phyloP scores from a whole-genome alignment of 2,329 filamentous ascomycete species.

The Penicillium verrucosum region DNA sequence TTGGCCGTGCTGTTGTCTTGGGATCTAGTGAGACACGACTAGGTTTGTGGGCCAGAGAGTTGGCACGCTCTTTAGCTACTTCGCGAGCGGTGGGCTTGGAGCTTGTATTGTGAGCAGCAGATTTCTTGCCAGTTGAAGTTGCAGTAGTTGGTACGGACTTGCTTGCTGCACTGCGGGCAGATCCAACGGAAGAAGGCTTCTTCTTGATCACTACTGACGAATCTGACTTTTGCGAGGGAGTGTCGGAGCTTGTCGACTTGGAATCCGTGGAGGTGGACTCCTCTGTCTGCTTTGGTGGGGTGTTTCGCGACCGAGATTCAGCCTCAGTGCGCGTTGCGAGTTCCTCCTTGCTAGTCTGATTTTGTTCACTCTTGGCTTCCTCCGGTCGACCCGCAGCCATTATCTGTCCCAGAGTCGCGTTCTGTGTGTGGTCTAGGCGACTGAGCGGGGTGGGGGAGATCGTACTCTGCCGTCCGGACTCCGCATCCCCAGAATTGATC shows the following conservation, averaged over 20 bases:
- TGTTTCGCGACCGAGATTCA: conserved; percentile 11
- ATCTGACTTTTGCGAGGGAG: conserved; percentile 18
- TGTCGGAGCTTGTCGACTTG: conserved; percentile 1
- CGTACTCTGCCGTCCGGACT: conserved; percentile 30
- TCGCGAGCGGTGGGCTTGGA: conserved; percentile 31
- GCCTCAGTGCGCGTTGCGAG: conserved; percentile 6
- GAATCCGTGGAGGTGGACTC: conserved; percentile 8
- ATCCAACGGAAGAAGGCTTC: conserved; percentile 32
- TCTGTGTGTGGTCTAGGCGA: conserved; percentile 16
- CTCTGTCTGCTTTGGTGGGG: conserved; percentile 20
- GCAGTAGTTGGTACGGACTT: conserved; percentile 14
- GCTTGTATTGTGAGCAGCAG: conserved; percentile 16
- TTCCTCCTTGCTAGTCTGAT: conserved; percentile 10
- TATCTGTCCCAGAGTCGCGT: conserved; percentile 17
- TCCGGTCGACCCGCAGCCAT: conserved; percentile 8
- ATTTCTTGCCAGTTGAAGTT: conserved; percentile 19
- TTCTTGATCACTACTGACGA: conserved; percentile 28
- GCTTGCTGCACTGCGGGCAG: conserved; percentile 23
- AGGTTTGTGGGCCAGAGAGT: conserved; percentile 29
- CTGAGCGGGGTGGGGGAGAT: conserved; percentile 29
- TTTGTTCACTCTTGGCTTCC: conserved; percentile 6
- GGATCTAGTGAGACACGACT: conserved; percentile 33
- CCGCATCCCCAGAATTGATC: conserved; percentile 33
- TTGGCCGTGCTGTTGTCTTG: conserved; percentile 27
- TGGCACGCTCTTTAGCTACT: conserved; percentile 30